Evolutionary conservation across 805 yeast genomes (phyloP).

Genomic region (Suhomyces sp.): DNA sequence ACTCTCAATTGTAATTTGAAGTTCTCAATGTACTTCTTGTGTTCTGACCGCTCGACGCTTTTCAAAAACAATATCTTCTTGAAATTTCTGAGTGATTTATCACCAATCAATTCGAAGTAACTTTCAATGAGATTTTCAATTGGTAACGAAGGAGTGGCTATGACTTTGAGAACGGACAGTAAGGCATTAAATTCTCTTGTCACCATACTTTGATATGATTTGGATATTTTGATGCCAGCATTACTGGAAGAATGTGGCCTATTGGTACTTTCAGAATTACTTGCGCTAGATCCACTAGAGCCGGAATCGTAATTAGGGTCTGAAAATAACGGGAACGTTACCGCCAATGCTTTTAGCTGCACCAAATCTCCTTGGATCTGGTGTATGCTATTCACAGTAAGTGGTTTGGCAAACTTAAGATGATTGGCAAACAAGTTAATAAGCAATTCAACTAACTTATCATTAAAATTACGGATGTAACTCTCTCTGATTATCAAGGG

Average conservation of each 20-base stretch:
- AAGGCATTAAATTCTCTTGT: slow-evolving; percentile 41
- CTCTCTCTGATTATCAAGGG: slow-evolving; percentile 65
- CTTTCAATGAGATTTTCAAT: slow-evolving; percentile 57
- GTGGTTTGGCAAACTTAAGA: slow-evolving; percentile 63
- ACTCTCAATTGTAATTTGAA: slow-evolving; percentile 36
- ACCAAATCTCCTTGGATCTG: slow-evolving; percentile 77
- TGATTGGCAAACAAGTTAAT: slow-evolving; percentile 55
- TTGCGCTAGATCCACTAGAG: slow-evolving; percentile 13
- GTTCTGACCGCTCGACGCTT: slow-evolving; percentile 41
- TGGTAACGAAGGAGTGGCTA: slow-evolving; percentile 66
- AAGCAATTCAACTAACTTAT: slow-evolving; percentile 67
- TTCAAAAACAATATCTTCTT: slow-evolving; percentile 63
- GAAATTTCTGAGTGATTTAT: slow-evolving; percentile 61
- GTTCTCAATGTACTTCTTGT: slow-evolving; percentile 33
- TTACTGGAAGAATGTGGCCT: neutral
- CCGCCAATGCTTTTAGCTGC: slow-evolving; percentile 55
- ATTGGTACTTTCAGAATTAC: neutral
- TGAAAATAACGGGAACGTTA: slow-evolving; percentile 40
- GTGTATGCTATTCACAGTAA: slow-evolving; percentile 56
- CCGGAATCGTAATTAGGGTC: slow-evolving; percentile 37
- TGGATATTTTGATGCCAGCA: slow-evolving; percentile 18
- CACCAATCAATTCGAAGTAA: slow-evolving; percentile 68
- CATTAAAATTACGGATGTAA: slow-evolving; percentile 72
- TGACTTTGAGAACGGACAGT: slow-evolving; percentile 66
- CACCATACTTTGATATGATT: slow-evolving; percentile 43